These are phyloP conservation scores for Boletus pseudopeckii DNA, from an alignment of 768 basidiomycete genomes.

Conservation along the genomic window DNA sequence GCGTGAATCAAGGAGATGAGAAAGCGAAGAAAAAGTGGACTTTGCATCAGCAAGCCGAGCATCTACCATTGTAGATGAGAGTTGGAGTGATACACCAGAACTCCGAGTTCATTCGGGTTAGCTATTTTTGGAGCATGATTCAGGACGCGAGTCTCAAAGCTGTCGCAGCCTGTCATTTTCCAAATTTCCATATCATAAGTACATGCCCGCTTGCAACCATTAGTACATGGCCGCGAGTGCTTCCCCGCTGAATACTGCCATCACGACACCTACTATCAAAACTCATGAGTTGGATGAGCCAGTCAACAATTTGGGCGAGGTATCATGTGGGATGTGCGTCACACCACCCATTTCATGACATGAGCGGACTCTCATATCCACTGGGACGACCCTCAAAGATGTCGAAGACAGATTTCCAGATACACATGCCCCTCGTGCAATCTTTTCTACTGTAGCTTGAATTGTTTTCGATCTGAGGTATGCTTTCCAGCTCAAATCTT, in stretches of 20 bases:
- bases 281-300: conserved; percentile 13
- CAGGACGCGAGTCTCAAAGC: neutral
- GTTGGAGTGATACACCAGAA: neutral
- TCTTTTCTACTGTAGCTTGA: conserved; percentile 72
- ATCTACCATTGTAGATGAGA: conserved; percentile 39
- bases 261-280: conserved; percentile 16
- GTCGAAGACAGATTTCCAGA: conserved; percentile 68
- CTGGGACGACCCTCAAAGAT: conserved; percentile 45
- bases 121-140: neutral
- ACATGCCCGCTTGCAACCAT: too few relatives aligned
- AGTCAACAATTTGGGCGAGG: neutral
- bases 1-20: conserved; percentile 78
- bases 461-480: conserved; percentile 76
- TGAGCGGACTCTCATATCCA: conserved; percentile 1
- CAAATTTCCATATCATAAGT: neutral
- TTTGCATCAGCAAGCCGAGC: conserved; percentile 45
- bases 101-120: neutral
- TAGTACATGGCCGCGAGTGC: neutral
- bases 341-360: neutral
- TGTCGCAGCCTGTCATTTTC: neutral
- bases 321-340: conserved; percentile 46
- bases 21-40: conserved; percentile 56
- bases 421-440: conserved; percentile 86
- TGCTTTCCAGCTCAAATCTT: conserved; percentile 17
- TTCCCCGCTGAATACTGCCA: neutral